Evolutionary conservation across 306 rosid genomes (phyloP).

Genomic region (Dalbergia cultrata): DNA sequence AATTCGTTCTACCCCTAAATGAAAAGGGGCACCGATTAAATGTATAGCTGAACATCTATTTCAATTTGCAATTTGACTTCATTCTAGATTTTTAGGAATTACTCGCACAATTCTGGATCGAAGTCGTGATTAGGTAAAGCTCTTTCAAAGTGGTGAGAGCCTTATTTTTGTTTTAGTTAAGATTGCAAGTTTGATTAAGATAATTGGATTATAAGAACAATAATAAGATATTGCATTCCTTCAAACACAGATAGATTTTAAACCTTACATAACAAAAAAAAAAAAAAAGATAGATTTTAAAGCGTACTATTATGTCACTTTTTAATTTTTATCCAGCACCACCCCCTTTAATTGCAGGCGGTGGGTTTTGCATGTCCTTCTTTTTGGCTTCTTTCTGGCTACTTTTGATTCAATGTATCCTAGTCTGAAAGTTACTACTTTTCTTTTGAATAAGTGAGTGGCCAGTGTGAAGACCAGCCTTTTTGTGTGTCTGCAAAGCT

Average conservation of each 20-base stretch:
- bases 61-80: background rate
- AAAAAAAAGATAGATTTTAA: background rate
- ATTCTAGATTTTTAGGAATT: too few relatives aligned
- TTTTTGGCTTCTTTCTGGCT: too few relatives aligned
- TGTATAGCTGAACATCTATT: background rate
- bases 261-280: too few relatives aligned
- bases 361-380: too few relatives aligned
- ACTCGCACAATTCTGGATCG: too few relatives aligned
- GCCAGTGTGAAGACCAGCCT: too few relatives aligned
- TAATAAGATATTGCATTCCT: background rate
- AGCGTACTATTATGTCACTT: background rate
- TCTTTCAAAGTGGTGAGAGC: background rate
- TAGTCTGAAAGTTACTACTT: too few relatives aligned
- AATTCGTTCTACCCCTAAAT: background rate
- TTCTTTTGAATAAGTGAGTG: too few relatives aligned
- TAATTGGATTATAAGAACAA: constrained; percentile 1
- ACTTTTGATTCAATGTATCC: too few relatives aligned
- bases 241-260: background rate
- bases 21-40: background rate
- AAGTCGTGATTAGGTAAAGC: too few relatives aligned
- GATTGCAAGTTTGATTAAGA: background rate
- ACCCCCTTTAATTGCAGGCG: too few relatives aligned
- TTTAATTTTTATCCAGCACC: background rate
- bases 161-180: background rate
- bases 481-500: too few relatives aligned